These are phyloP conservation scores for Kalmusia sp. DNA, from an alignment of 2,329 filamentous ascomycete species.

Conservation along the genomic window DNA sequence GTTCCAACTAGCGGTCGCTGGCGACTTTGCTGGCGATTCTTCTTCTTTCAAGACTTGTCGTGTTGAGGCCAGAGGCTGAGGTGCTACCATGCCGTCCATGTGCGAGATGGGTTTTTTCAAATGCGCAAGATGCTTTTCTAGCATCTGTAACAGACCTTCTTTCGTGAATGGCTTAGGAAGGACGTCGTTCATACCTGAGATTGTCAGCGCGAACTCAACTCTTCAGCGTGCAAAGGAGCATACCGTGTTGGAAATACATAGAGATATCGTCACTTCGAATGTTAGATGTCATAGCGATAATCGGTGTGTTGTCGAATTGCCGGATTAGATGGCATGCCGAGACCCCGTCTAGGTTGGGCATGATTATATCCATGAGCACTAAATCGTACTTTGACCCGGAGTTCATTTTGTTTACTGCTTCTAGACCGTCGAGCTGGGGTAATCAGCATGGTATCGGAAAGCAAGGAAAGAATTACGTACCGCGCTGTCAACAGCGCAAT, in stretches of 20 bases:
- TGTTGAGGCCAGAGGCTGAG: constrained; percentile 58
- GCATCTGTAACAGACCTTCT: constrained; percentile 76
- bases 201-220: constrained; percentile 30
- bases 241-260: constrained; percentile 96
- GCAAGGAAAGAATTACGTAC: constrained; percentile 51
- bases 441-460: constrained; percentile 35
- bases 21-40: constrained; percentile 68
- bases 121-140: constrained; percentile 88
- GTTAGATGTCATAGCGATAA: constrained; percentile 98
- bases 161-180: constrained; percentile 96
- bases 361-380: constrained; percentile 74
- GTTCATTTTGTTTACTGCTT: constrained; percentile 88
- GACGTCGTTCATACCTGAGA: constrained; percentile 92
- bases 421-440: constrained; percentile 78
- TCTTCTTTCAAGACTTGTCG: constrained; percentile 68
- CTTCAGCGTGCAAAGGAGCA: constrained; percentile 40
- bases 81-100: constrained; percentile 58
- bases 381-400: constrained; percentile 69
- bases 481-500: constrained; percentile 68
- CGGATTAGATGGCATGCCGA: constrained; percentile 93
- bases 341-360: constrained; percentile 94
- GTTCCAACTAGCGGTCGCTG: constrained; percentile 67
- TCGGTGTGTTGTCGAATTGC: constrained; percentile 83
- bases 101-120: constrained; percentile 69
- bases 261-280: constrained; percentile 96